Evolutionary conservation across 148 eudicot species (phyloP).

Genomic region (Beta vulgaris): DNA sequence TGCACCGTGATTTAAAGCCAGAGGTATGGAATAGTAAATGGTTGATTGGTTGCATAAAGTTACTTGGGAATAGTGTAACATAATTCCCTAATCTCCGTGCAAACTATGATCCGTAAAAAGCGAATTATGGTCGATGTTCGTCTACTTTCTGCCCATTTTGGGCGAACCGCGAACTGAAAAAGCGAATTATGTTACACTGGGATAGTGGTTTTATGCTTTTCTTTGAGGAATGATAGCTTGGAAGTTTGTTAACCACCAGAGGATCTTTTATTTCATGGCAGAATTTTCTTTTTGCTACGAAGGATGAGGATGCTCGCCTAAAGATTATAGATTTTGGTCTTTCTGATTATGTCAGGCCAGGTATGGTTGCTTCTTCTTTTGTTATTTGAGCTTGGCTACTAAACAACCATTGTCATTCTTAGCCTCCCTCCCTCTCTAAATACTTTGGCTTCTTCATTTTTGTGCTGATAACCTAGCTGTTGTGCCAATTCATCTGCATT

Average conservation of each 20-base stretch:
- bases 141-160: no score
- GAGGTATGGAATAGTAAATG: constrained; percentile 49
- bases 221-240: background rate
- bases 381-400: background rate
- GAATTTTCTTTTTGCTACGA: constrained; percentile 89
- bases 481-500: no score
- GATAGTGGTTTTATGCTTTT: background rate
- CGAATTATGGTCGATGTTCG: no score
- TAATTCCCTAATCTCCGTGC: no score
- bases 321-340: constrained; percentile 96
- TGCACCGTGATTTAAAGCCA: constrained; percentile 95
- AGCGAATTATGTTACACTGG: no score
- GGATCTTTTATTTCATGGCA: constrained; percentile 40
- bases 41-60: constrained; percentile 3
- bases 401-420: no score
- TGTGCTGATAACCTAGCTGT: background rate
- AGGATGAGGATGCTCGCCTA: constrained; percentile 74
- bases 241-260: constrained; percentile 10
- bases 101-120: no score
- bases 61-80: background rate
- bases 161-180: no score
- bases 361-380: constrained; percentile 34
- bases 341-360: constrained; percentile 86
- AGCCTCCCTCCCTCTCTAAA: no score
- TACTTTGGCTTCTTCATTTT: background rate